These are phyloP conservation scores for Sporothrix euskadiensis DNA, from an alignment of 2,329 filamentous ascomycete genomes.

Conservation along the genomic window DNA sequence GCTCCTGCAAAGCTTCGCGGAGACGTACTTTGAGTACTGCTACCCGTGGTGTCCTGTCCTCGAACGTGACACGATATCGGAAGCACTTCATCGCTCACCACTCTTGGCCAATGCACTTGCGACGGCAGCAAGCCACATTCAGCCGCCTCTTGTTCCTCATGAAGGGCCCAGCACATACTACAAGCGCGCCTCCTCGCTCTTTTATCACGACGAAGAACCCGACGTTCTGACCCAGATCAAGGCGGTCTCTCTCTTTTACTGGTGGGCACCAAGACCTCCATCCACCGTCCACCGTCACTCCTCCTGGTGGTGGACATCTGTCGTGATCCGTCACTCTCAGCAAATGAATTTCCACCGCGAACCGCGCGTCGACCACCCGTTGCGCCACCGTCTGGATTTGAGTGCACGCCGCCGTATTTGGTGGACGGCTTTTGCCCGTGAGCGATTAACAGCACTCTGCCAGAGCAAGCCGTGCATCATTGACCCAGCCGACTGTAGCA, in stretches of 20 bases:
- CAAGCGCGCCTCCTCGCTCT: slow-evolving; percentile 1
- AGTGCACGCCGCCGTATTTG: slow-evolving; percentile 17
- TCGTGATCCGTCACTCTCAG: slow-evolving; percentile 22
- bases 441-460: slow-evolving; percentile 11
- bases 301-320: slow-evolving; percentile 24
- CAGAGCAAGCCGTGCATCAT: slow-evolving; percentile 23
- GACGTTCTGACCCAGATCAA: not conserved
- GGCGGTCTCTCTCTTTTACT: slow-evolving; percentile 18
- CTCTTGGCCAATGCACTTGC: slow-evolving; percentile 21
- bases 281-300: slow-evolving; percentile 16
- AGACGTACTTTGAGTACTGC: slow-evolving; percentile 25
- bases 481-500: slow-evolving; percentile 22
- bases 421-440: slow-evolving; percentile 19
- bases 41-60: slow-evolving; percentile 24
- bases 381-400: slow-evolving; percentile 4
- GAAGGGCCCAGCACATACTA: slow-evolving; percentile 19
- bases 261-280: slow-evolving; percentile 21
- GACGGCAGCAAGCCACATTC: slow-evolving; percentile 2
- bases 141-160: slow-evolving; percentile 16
- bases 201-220: slow-evolving; percentile 11
- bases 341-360: slow-evolving; percentile 26
- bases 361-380: slow-evolving; percentile 3
- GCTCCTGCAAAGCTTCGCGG: slow-evolving; percentile 20
- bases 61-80: not conserved
- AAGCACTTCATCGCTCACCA: slow-evolving; percentile 6